Evolutionary conservation across 257 asterid genomes (phyloP).

Genomic region (Mitragyna speciosa): DNA sequence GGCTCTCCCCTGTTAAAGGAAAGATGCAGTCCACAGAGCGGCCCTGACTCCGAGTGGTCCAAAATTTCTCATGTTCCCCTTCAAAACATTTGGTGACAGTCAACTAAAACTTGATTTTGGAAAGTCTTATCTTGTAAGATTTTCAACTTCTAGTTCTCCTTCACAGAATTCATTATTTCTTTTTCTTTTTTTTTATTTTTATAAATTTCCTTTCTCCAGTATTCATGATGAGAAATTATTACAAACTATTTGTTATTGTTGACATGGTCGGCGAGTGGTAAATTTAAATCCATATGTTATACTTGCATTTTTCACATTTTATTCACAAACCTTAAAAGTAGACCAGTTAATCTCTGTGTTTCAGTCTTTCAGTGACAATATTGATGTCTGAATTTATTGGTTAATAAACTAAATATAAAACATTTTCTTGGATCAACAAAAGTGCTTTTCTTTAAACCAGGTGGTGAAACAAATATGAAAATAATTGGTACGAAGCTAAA

Average conservation of each 20-base stretch:
- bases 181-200: too few relatives aligned
- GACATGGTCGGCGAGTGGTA: neutral
- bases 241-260: neutral
- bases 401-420: too few relatives aligned
- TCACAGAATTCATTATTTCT: neutral
- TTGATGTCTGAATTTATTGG: neutral
- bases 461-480: neutral
- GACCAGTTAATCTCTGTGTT: neutral
- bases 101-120: neutral
- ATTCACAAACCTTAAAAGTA: too few relatives aligned
- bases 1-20: neutral
- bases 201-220: neutral
- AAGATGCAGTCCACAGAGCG: neutral
- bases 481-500: neutral
- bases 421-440: neutral
- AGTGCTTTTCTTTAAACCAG: neutral
- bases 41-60: slow-evolving; percentile 1
- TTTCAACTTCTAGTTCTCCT: neutral
- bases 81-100: neutral
- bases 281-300: too few relatives aligned
- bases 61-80: neutral
- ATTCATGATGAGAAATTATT: neutral
- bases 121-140: neutral
- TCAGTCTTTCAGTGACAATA: neutral
- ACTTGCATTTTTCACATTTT: neutral